Evolutionary conservation across 257 asterid species (phyloP).

Genomic region (Jaltomata sinuosa): DNA sequence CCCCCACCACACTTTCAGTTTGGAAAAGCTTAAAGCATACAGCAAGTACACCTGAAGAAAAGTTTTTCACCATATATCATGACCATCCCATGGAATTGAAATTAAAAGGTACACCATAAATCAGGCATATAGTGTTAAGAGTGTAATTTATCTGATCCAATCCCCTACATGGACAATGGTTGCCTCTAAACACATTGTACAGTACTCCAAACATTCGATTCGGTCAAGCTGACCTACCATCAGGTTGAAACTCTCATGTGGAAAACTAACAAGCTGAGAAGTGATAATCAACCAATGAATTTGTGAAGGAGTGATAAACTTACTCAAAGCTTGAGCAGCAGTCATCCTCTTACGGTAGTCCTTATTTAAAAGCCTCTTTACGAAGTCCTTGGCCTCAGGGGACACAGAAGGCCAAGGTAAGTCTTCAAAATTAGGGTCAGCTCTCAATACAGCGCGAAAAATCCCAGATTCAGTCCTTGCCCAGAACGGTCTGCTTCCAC

Average conservation of each 20-base stretch:
- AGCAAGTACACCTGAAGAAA: not conserved
- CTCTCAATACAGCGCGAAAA: conserved; percentile 89
- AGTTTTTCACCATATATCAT: not conserved
- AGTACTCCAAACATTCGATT: not conserved
- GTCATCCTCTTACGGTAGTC: conserved; percentile 96
- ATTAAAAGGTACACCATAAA: not conserved
- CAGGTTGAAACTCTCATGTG: not conserved
- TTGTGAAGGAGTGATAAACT: conserved; percentile 20
- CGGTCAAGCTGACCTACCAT: not conserved
- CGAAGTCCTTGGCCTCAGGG: conserved; percentile 78
- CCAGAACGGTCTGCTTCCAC: conserved; percentile 99
- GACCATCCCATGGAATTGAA: not conserved
- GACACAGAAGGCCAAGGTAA: conserved; percentile 94
- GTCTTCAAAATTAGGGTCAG: conserved; percentile 89
- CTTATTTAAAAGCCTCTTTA: conserved; percentile 78
- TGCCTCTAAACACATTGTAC: not conserved
- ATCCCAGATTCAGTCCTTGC: conserved; percentile 96
- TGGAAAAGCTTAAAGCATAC: not conserved
- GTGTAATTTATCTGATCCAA: not conserved
- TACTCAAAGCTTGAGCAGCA: conserved; percentile 98
- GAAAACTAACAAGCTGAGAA: not conserved
- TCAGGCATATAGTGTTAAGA: not conserved
- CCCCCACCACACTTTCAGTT: not conserved
- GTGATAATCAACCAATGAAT: not conserved
- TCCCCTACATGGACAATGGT: not conserved